Evolutionary conservation across 306 rosid genomes (phyloP).

Genomic region (Castanea crenata): DNA sequence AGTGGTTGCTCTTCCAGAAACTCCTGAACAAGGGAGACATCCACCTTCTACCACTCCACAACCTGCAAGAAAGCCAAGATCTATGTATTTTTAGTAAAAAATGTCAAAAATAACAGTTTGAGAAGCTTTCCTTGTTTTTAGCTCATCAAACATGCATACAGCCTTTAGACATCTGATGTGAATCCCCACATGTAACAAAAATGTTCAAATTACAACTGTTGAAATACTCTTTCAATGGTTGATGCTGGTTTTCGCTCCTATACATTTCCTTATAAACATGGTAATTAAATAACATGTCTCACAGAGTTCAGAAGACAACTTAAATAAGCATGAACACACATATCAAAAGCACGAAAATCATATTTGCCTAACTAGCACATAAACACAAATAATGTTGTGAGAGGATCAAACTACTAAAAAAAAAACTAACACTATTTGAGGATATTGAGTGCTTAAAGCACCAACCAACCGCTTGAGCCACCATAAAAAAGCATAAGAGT

Average conservation of each 20-base stretch:
- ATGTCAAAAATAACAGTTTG: slow-evolving; percentile 1
- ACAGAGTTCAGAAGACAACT: slow-evolving; percentile 1
- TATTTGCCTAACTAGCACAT: background rate
- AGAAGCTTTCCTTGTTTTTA: background rate
- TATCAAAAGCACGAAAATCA: background rate
- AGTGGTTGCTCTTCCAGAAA: slow-evolving; percentile 49
- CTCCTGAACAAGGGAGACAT: slow-evolving; percentile 63
- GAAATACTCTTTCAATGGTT: background rate
- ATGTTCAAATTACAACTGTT: background rate
- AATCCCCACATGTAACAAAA: background rate
- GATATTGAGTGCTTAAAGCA: no score
- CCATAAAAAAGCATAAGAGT: background rate
- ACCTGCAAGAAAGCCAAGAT: slow-evolving; percentile 44
- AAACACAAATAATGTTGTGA: background rate
- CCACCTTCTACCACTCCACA: slow-evolving; percentile 58
- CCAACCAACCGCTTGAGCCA: no score
- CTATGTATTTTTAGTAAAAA: slow-evolving; percentile 15
- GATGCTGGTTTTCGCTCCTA: background rate
- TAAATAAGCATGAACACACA: background rate
- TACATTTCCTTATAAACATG: background rate
- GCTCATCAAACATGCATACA: background rate
- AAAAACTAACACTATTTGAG: no score
- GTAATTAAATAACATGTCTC: background rate
- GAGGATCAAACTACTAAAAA: background rate
- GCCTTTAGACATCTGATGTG: background rate